phyloP scores from a whole-genome alignment of 306 rosid genomes.

The Acacia acuminata region DNA sequence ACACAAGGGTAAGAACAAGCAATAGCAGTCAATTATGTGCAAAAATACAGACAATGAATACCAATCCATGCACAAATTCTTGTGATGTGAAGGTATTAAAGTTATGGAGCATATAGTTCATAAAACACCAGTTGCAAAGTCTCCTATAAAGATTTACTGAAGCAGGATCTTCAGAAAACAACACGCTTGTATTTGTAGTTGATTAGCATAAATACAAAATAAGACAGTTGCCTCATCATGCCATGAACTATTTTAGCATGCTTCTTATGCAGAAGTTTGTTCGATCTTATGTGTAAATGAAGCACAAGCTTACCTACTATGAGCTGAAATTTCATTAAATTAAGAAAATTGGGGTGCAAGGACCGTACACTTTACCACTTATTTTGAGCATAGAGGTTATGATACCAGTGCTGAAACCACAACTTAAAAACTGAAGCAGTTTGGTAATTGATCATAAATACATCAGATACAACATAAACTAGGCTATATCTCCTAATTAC shows the following conservation, averaged over 20 bases:
- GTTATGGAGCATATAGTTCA: background rate
- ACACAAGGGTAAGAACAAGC: slow-evolving; percentile 21
- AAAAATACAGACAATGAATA: slow-evolving; percentile 3
- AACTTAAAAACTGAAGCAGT: background rate
- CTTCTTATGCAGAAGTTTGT: background rate
- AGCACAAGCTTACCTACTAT: background rate
- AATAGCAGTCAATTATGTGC: slow-evolving; percentile 16
- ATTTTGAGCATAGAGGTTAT: background rate
- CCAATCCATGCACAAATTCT: background rate
- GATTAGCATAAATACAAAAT: slow-evolving; percentile 4
- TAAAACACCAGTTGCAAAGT: background rate
- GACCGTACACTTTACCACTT: background rate
- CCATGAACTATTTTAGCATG: background rate
- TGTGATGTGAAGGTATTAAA: background rate
- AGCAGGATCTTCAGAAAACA: background rate
- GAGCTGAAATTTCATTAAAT: background rate
- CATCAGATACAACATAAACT: background rate
- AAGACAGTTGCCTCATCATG: background rate
- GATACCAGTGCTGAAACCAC: background rate
- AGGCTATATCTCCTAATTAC: slow-evolving; percentile 4
- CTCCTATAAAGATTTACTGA: background rate
- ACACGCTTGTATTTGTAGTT: background rate
- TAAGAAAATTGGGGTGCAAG: background rate
- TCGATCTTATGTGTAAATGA: background rate
- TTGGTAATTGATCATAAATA: background rate